phyloP scores from a whole-genome alignment of 176 grass and related monocot species.

The Eleusine coracana region DNA sequence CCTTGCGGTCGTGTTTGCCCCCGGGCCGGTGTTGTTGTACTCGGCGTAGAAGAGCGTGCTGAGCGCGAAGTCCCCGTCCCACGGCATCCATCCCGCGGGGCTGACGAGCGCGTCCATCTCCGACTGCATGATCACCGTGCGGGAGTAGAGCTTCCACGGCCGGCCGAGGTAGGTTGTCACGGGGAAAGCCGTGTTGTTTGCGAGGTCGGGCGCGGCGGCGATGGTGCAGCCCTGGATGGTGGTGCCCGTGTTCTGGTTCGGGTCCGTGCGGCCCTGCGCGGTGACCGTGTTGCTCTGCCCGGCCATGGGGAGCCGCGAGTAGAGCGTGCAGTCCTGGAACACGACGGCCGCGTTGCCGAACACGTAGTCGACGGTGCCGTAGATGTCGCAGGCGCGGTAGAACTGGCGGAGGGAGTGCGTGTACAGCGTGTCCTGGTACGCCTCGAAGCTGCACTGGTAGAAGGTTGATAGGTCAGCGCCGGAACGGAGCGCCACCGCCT shows the following conservation, averaged over 20 bases:
- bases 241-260: constrained; percentile 93
- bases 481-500: constrained; percentile 80
- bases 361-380: constrained; percentile 95
- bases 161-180: constrained; percentile 64
- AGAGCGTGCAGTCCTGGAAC: constrained; percentile 79
- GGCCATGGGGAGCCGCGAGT: constrained; percentile 60
- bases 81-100: constrained; percentile 81
- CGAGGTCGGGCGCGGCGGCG: constrained; percentile 65
- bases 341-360: constrained; percentile 92
- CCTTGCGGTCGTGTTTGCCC: constrained; percentile 55
- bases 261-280: constrained; percentile 85
- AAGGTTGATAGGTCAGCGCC: constrained; percentile 77
- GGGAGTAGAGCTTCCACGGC: constrained; percentile 86
- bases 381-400: constrained; percentile 90
- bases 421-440: constrained; percentile 97
- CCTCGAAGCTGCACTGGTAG: constrained; percentile 97
- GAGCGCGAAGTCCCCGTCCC: constrained; percentile 74
- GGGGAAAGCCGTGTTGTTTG: constrained; percentile 49
- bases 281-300: constrained; percentile 94
- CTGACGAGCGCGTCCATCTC: constrained; percentile 49
- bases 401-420: constrained; percentile 89
- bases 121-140: constrained; percentile 86
- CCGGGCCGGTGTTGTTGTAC: constrained; percentile 64
- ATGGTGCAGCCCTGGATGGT: constrained; percentile 68
- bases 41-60: constrained; percentile 90